Evolutionary conservation across 2,329 filamentous ascomycete species (phyloP).

Genomic region (Aspergillus sp.): DNA sequence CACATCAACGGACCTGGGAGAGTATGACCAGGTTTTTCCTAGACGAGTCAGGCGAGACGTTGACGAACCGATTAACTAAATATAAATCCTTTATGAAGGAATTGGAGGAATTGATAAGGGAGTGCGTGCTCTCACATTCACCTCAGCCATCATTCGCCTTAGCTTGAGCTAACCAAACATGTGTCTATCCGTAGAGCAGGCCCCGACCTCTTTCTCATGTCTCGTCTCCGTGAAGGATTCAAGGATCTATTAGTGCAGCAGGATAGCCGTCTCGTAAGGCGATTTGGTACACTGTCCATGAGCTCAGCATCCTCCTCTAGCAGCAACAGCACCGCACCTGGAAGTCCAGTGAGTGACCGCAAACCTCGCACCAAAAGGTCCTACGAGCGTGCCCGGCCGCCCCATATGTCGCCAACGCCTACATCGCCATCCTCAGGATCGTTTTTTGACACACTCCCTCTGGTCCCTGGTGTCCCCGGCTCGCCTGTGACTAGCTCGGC

Average conservation of each 20-base stretch:
- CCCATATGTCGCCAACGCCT: slow-evolving; percentile 26
- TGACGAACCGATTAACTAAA: slow-evolving; percentile 50
- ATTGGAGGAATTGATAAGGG: slow-evolving; percentile 45
- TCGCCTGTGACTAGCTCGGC: slow-evolving; percentile 36
- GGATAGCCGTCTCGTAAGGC: slow-evolving; percentile 27
- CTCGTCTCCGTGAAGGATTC: slow-evolving; percentile 26
- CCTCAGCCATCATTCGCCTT: slow-evolving; percentile 1
- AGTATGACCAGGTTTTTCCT: slow-evolving; percentile 49
- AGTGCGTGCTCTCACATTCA: slow-evolving; percentile 37
- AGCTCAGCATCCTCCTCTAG: slow-evolving; percentile 26
- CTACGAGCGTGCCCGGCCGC: slow-evolving; percentile 35
- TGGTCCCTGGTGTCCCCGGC: slow-evolving; percentile 31
- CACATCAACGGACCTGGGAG: slow-evolving; percentile 53
- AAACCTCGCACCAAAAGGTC: slow-evolving; percentile 33
- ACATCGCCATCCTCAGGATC: slow-evolving; percentile 30
- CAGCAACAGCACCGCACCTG: slow-evolving; percentile 26
- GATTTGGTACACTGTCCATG: slow-evolving; percentile 27
- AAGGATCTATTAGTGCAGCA: slow-evolving; percentile 30
- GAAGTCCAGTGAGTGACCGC: slow-evolving; percentile 28
- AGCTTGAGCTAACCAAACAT: slow-evolving; percentile 3
- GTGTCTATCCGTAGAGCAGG: slow-evolving; percentile 20
- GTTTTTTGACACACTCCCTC: slow-evolving; percentile 31
- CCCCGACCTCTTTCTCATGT: slow-evolving; percentile 26
- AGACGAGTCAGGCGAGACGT: slow-evolving; percentile 45
- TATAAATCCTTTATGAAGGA: slow-evolving; percentile 52